These are phyloP conservation scores for Truncatella angustata DNA, from an alignment of 2,329 filamentous ascomycete species.

Conservation along the genomic window DNA sequence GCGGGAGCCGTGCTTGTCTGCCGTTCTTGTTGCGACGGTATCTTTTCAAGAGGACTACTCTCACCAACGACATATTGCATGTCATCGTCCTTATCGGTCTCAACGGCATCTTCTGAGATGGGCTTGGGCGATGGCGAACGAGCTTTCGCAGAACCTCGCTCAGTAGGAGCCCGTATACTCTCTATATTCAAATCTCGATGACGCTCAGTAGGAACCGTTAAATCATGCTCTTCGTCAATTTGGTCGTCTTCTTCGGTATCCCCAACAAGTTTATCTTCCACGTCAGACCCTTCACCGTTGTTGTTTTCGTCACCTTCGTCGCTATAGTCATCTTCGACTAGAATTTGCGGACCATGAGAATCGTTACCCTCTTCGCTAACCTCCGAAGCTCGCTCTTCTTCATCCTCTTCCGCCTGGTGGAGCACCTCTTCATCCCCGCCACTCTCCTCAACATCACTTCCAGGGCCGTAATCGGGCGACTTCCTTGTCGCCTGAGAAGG, in stretches of 20 bases:
- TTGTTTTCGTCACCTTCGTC: constrained; percentile 23
- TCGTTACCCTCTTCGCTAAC: not conserved
- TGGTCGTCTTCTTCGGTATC: constrained; percentile 18
- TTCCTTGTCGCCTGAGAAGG: not conserved
- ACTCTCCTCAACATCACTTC: constrained; percentile 13
- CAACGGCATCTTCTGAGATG: constrained; percentile 37
- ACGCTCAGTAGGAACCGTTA: no score
- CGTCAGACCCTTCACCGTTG: constrained; percentile 24
- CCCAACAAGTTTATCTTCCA: constrained; percentile 1
- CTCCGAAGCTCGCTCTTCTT: not conserved
- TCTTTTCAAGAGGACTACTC: no score
- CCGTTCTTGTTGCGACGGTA: not conserved
- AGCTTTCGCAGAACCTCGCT: no score
- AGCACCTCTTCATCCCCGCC: constrained; percentile 10
- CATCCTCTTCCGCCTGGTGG: not conserved
- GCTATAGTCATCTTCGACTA: constrained; percentile 11
- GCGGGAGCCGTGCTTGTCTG: not conserved
- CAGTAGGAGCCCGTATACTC: no score
- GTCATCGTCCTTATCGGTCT: not conserved
- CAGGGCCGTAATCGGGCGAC: constrained; percentile 5
- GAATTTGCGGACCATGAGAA: not conserved
- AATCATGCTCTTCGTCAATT: no score
- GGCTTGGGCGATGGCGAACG: constrained; percentile 33
- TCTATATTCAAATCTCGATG: no score
- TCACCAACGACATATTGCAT: not conserved